Base-by-base conservation (phyloP, 2,329 filamentous ascomycete genomes). In the Graphiopsis chlorocephala region DNA sequence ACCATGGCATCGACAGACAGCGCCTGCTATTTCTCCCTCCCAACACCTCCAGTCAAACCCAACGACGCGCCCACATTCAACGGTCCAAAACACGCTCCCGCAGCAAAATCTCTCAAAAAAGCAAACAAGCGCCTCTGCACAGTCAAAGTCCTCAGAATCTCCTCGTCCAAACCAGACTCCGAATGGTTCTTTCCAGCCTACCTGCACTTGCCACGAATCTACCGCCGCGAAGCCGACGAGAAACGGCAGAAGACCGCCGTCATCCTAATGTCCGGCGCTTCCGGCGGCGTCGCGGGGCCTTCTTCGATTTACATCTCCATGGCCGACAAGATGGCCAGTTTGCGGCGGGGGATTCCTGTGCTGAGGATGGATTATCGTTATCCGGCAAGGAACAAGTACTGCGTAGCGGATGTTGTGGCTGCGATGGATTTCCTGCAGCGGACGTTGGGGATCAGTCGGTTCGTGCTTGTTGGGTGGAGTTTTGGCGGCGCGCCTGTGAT, bases 401-500 rank as follows among this genome's bases (percentile, higher is more conserved):
- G 79, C 68, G 70, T 74, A 3, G 64, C 70, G 8, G 79, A 81
- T 65, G 73, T 78, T 0, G 56, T 70, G 10, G 74, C 78, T 11
- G 74, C 73, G 4, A 77, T 81, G 73, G 67, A 74, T 31, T 77
- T 76, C 59, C 71, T 80, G 10, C 56, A 73, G 15, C 65, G 72
- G 15, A 65, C 70, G 28, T 77, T 73, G 66, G 70, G 67, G 0
- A 69, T 77, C 1, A 65, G 64, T n/a, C 71, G 67, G 26, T 79
- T 80, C 67, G 78, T 80, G 6, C 65, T 81, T 15, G 72, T 80
- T 1, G 79, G 79, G 53, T 81, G 78, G 79, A 78, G 75, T 12
- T 80, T 81, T 60, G 78, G 79, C 23, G 76, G 78, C 6, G 78
- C 77, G 23, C 78, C 78, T 0, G 79, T 78, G 20, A 78, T 79